phyloP scores from a whole-genome alignment of 768 basidiomycete species.

The Russula vinacea region DNA sequence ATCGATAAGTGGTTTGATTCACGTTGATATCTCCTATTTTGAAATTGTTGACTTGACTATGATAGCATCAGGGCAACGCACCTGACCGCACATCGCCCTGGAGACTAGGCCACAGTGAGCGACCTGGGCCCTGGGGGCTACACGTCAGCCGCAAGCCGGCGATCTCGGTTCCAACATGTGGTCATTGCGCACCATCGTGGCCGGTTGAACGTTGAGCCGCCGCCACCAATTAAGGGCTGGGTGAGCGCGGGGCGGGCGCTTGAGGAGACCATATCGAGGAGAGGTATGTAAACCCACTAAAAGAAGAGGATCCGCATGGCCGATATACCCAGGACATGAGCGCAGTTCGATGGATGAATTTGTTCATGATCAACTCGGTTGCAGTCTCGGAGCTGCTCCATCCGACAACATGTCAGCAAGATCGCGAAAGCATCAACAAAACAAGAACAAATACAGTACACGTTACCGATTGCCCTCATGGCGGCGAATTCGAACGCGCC shows the following conservation, averaged over 20 bases:
- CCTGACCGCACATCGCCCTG: too few relatives aligned
- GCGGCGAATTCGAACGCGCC: not conserved
- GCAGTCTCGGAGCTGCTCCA: too few relatives aligned
- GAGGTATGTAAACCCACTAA: not conserved
- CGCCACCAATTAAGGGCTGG: not conserved
- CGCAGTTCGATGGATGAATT: not conserved
- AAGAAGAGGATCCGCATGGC: not conserved
- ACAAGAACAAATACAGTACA: not conserved
- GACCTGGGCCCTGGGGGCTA: not conserved
- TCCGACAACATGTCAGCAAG: not conserved
- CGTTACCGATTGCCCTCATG: not conserved
- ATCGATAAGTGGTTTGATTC: not conserved
- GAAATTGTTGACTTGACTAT: not conserved
- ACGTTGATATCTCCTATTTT: not conserved
- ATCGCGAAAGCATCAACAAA: not conserved
- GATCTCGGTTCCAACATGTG: too few relatives aligned
- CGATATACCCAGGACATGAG: not conserved
- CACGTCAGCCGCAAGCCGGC: too few relatives aligned
- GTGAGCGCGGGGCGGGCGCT: not conserved
- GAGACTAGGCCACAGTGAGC: not conserved
- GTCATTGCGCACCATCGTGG: too few relatives aligned
- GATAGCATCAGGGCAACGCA: too few relatives aligned
- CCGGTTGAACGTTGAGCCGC: not conserved
- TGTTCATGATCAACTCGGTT: not conserved
- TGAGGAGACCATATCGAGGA: not conserved